Evolutionary conservation across 208 protist genomes (phyloP).

Genomic region (Herpetomonas samuelpessoai): DNA sequence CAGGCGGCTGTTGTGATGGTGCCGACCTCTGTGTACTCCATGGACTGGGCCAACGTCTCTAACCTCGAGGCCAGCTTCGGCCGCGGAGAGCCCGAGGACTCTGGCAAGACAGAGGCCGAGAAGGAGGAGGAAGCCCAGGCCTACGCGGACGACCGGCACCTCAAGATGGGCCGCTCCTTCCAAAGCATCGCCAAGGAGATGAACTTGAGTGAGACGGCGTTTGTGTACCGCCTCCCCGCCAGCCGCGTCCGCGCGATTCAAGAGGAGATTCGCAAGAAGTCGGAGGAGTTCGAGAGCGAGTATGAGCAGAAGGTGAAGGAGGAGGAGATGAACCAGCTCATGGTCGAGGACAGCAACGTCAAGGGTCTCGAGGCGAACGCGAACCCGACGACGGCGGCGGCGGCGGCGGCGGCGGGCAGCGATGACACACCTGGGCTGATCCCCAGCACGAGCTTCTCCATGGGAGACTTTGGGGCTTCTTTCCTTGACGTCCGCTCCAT

Average conservation of each 20-base stretch:
- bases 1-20: slow-evolving; percentile 60
- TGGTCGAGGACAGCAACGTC: slow-evolving; percentile 20
- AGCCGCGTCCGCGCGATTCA: slow-evolving; percentile 37
- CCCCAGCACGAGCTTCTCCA: slow-evolving; percentile 47
- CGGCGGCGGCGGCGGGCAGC: not conserved
- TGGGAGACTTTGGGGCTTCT: slow-evolving; percentile 37
- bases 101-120: slow-evolving; percentile 29
- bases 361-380: slow-evolving; percentile 1
- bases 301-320: slow-evolving; percentile 51
- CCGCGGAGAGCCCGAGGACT: slow-evolving; percentile 40
- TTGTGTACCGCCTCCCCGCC: slow-evolving; percentile 65
- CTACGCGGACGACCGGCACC: slow-evolving; percentile 47
- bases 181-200: slow-evolving; percentile 56
- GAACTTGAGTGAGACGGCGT: slow-evolving; percentile 63
- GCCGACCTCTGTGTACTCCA: slow-evolving; percentile 42
- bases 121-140: slow-evolving; percentile 32
- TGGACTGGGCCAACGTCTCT: slow-evolving; percentile 46
- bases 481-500: slow-evolving; percentile 35
- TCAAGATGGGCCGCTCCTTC: slow-evolving; percentile 43
- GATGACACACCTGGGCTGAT: slow-evolving; percentile 31
- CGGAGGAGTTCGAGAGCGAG: slow-evolving; percentile 52
- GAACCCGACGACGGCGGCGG: slow-evolving; percentile 5
- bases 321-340: slow-evolving; percentile 30
- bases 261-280: slow-evolving; percentile 45
- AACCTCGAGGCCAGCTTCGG: slow-evolving; percentile 56